Conservation (phyloP, 2,329 filamentous ascomycete species). For the Aspergillus neoniger region DNA sequence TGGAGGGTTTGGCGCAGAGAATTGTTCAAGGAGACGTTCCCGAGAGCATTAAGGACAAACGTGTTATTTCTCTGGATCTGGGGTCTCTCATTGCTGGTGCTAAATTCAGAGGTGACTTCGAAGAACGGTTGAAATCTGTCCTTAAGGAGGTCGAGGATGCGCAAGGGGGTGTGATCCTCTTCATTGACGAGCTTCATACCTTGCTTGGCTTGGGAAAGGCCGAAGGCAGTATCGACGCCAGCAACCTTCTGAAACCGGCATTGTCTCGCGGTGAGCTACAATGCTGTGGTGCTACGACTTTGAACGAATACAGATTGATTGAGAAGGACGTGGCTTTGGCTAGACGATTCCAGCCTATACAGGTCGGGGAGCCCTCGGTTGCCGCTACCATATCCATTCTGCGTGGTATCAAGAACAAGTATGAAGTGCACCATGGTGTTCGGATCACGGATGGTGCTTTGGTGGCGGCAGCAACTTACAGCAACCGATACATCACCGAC, state of each 20-base stretch:
- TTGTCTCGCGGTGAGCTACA: constrained; percentile 91
- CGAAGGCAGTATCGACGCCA: constrained; percentile 94
- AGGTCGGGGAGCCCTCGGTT: constrained; percentile 88
- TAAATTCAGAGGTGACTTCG: constrained; percentile 94
- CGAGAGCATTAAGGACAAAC: constrained; percentile 93
- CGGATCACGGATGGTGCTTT: constrained; percentile 89
- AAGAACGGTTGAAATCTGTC: constrained; percentile 88
- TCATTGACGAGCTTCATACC: constrained; percentile 92
- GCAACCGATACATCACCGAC: constrained; percentile 95
- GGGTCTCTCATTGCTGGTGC: constrained; percentile 93
- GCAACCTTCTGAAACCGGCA: constrained; percentile 90
- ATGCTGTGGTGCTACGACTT: constrained; percentile 90
- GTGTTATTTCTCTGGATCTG: constrained; percentile 82
- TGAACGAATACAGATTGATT: constrained; percentile 88
- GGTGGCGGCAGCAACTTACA: constrained; percentile 87
- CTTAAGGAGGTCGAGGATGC: constrained; percentile 88
- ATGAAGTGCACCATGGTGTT: constrained; percentile 96
- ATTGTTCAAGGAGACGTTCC: constrained; percentile 93
- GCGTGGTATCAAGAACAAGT: constrained; percentile 94
- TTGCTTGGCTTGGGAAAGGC: constrained; percentile 90
- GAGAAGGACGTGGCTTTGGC: constrained; percentile 96
- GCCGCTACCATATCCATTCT: constrained; percentile 94
- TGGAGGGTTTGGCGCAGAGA: constrained; percentile 85
- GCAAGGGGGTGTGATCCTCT: constrained; percentile 85
- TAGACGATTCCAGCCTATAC: constrained; percentile 88